Evolutionary conservation across 2,329 filamentous ascomycete genomes (phyloP), one percentile per base, ranked within the genome.

Genomic region (Ceratocystis alfenasii): DNA sequence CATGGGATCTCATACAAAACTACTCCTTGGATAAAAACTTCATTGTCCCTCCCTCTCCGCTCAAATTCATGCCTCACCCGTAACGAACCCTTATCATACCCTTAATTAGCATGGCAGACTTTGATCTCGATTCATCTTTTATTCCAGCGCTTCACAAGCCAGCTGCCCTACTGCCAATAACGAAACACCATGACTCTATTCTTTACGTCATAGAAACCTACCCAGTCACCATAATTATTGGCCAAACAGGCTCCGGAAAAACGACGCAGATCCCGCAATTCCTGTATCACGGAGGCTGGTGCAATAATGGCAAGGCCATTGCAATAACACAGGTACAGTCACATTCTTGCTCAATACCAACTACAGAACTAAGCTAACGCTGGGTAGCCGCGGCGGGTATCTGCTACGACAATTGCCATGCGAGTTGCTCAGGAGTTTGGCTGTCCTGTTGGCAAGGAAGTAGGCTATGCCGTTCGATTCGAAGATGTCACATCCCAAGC

Each of bases 201-300:
- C 81, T 96, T 1, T 97, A 96, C 75, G 81, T 92, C 15, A 83
- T 96, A 67, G 93, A 97, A 74, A 91, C 84, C 6, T 84, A 85
- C 69, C 87, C 89, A 0, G 87, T 97, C 66, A 93, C 89, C 0
- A 90, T 97, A 63, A 85, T 97, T 12, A 86, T 97, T 65, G 94
- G 93, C 7, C 91, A 96, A 73, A 97, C 94, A 1, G 94, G 94
- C 3, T 95, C 89, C 28, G 92, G 93, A 53, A 97, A 97, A 76
- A 96, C 92, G 1, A 97, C 94, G 0, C 94, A 97, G 73, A 87
- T 97, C 55, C 94, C 94, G 0, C 93, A 96, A 71, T 97, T 88
- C 71, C 81, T 97, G 12, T 87, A 95, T 67, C 81, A 89, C 71
- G 89, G 88, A 72, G 93, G 93, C 75, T 97, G 93, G 92, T 93